A percentile compares a stretch with the other conserved stretches of the same genome.
phyloP scores from a whole-genome alignment of 108 stramenopile species.

The Fragilaria radians region DNA sequence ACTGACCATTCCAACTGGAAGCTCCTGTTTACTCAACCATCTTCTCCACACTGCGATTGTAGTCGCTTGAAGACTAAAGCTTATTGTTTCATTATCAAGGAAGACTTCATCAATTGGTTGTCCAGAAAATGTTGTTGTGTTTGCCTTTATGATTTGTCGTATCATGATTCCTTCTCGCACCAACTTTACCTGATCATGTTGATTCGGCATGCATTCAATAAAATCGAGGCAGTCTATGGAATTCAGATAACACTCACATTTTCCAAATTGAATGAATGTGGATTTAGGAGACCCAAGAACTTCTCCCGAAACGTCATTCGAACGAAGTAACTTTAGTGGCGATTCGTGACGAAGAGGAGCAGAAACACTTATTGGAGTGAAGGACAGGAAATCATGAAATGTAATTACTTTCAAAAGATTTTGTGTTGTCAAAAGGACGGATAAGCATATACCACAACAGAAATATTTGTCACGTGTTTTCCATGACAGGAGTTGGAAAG shows the following conservation, averaged over 20 bases:
- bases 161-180: slow-evolving; percentile 4
- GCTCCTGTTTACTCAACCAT: slow-evolving; percentile 5
- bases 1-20: not conserved
- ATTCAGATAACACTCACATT: slow-evolving; percentile 9
- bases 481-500: too few species aligned
- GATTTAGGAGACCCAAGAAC: not conserved
- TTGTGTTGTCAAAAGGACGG: too few species aligned
- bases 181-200: not conserved
- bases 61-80: slow-evolving; percentile 9
- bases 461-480: too few species aligned
- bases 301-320: not conserved
- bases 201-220: slow-evolving; percentile 8
- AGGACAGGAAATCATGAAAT: too few species aligned
- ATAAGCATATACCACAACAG: too few species aligned
- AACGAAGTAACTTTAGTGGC: too few species aligned
- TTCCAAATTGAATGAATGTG: not conserved
- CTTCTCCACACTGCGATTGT: slow-evolving; percentile 5
- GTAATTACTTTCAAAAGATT: too few species aligned
- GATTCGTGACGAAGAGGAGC: too few species aligned
- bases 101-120: not conserved
- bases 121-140: not conserved
- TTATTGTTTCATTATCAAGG: not conserved
- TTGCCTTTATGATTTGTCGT: slow-evolving; percentile 10
- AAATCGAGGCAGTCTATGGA: slow-evolving; percentile 15
- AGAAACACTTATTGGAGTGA: too few species aligned